Percentiles rank a stretch among this genome's conserved stretches.
phyloP scores from a whole-genome alignment of 2,329 filamentous ascomycete species.

The Neofusicoccum umdonicola region DNA sequence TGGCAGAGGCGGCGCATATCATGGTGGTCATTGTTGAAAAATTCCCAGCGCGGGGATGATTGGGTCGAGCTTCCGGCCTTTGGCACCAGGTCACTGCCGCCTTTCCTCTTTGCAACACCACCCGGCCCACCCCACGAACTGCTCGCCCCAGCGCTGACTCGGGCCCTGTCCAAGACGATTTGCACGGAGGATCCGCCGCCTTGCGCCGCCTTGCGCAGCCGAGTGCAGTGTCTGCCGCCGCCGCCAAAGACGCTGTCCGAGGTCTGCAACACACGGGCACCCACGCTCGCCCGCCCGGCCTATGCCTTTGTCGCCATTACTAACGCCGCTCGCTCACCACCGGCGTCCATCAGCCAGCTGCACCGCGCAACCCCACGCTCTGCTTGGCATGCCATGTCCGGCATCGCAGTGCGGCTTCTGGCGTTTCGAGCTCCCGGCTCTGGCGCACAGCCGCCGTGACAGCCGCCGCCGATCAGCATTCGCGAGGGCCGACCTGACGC shows the following conservation, averaged over 20 bases:
- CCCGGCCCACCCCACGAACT: neutral
- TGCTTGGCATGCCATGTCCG: neutral
- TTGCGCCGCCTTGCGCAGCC: neutral
- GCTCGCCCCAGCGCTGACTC: neutral
- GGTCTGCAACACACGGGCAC: neutral
- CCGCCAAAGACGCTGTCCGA: neutral
- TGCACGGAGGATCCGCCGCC: neutral
- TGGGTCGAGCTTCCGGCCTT: slow-evolving; percentile 3
- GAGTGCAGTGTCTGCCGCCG: neutral
- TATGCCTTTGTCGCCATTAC: slow-evolving; percentile 4
- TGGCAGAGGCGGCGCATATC: slow-evolving; percentile 1
- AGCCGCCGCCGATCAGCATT: neutral
- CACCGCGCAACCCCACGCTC: neutral
- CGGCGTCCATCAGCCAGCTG: neutral
- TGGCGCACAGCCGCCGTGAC: neutral
- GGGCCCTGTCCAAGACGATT: neutral
- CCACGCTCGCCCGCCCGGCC: neutral
- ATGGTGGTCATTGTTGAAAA: slow-evolving; percentile 9
- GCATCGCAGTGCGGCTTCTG: neutral
- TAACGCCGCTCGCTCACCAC: neutral
- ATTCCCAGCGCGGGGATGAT: slow-evolving; percentile 9
- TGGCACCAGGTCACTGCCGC: neutral
- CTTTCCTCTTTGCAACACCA: slow-evolving; percentile 4
- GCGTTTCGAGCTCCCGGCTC: neutral
- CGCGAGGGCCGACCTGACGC: too few species aligned